Base-by-base conservation (phyloP, 2,329 filamentous ascomycete genomes). In the Curvularia verruculosa region DNA sequence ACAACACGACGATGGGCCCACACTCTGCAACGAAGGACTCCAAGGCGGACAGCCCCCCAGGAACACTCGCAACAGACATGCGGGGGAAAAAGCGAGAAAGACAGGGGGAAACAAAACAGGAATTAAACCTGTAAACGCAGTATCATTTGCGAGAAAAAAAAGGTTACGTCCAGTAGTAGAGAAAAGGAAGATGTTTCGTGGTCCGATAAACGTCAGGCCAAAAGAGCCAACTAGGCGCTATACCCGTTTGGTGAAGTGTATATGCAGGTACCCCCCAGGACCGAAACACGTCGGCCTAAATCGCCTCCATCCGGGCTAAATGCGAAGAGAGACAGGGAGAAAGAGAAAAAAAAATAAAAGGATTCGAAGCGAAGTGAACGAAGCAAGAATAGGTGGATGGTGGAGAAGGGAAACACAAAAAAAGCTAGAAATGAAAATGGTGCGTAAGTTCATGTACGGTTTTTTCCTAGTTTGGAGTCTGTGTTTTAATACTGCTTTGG, bases 221-320 rank as follows among this genome's bases (percentile, higher is more conserved):
- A 19, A 46, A 28, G n/a, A n/a, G 31, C 54, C 24, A 15, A 52
- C 61, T 54, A 52, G 41, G 40, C 62, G 61, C 68, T 70, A 70
- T 49, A 53, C 68, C 63, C 2, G 37, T 65, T 65, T 47, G 29
- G 50, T 65, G 59, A 52, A 53, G 52, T 66, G 54, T 56, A 60
- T 36, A 64, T 66, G 61, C 63, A 66, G 52, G 60, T 53, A n/a
- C 49, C 49, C n/a, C 24, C 52, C n/a, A 18, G 21, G 28, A 51
- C 29, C 24, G 34, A 45, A 31, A 39, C 15, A 29, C 48, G 40
- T 45, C 51, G 44, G 26, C n/a, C 24, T 24, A 52, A n/a, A 51
- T 31, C 37, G 36, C 48, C 40, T n/a, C n/a, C 13, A 49, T 48
- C 13, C 15, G 51, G 31, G 15, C 0, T 13, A 26, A 9, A n/a